Evolutionary conservation across 2,329 filamentous ascomycete species (phyloP).

Genomic region (Exophiala phaeomuriformis): DNA sequence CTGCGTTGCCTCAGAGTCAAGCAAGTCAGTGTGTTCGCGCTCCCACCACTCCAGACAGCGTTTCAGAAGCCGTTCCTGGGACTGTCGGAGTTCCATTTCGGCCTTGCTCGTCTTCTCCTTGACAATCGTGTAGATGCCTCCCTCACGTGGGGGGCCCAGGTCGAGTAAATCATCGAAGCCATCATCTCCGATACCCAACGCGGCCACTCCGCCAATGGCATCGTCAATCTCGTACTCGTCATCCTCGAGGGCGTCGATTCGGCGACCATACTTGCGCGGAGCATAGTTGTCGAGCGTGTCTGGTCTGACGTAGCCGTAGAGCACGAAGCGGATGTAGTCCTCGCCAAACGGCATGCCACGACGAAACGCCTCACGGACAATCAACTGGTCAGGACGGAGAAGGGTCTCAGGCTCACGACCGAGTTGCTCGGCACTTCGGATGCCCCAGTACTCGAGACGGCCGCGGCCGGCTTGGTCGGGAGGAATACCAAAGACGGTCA

Average conservation of each 20-base stretch:
- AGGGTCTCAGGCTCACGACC: constrained; percentile 17
- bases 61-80: constrained; percentile 9
- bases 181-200: constrained; percentile 19
- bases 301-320: constrained; percentile 56
- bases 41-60: constrained; percentile 18
- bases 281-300: constrained; percentile 46
- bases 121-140: constrained; percentile 19
- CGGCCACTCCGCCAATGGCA: constrained; percentile 21
- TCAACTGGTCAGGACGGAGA: constrained; percentile 28
- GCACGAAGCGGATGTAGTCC: constrained; percentile 23
- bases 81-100: constrained; percentile 7
- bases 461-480: constrained; percentile 46
- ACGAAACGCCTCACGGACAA: constrained; percentile 27
- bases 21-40: neutral
- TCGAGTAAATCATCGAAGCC: constrained; percentile 23
- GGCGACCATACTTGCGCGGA: constrained; percentile 37
- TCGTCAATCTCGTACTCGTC: constrained; percentile 25
- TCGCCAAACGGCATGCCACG: constrained; percentile 21
- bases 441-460: constrained; percentile 53
- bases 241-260: constrained; percentile 15
- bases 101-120: constrained; percentile 6
- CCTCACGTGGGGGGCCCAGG: constrained; percentile 12
- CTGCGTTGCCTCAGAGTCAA: too few relatives aligned
- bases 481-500: constrained; percentile 44
- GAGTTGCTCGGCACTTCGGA: neutral